Base-by-base conservation (phyloP, 257 asterid genomes). In the Solanum corneliomulleri region DNA sequence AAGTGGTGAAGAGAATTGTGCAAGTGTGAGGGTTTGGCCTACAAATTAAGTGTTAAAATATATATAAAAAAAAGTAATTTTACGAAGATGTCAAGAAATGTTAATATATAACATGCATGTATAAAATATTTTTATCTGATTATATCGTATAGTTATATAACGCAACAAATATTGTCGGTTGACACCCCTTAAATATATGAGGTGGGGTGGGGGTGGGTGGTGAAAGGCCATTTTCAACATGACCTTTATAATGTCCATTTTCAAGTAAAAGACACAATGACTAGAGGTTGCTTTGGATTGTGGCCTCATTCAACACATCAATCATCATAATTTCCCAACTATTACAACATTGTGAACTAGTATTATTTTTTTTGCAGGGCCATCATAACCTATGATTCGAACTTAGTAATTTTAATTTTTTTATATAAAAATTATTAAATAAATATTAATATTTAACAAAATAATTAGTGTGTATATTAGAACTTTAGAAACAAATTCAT, bases 141-240 rank as follows among this genome's bases (percentile, higher is more conserved):
- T 3, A 56, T 56, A 20, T 1, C 7, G 1, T 56, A 1, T 56
- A 9, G 20, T 56, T 52, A 52, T 18, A 9, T 6, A 52, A 18
- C 23, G n/a, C 11, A 21, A 58, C 1, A 23, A 58, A 58, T 58
- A 21, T 8, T n/a, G 14, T 64, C 25, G 4, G 11, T 56, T 20
- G 25, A 56, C 64, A 56, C 62, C 10, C n/a, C 64, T 18, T 56
- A 56, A 56, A 56, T 20, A 56, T 20, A 56, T 56, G 62, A 9
- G 62, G 1, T 16, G 62, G 11, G 45, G 3, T 45, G 6, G 52
- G 15, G 21, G 64, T 6, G 25, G 29, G 29, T 39, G 47, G 68
- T 69, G 82, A 69, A 69, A 85, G 23, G 87, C 68, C 87, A 70
- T 85, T 85, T 85, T 85, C 87, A 85, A 85, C 47, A 41, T 69